Conservation (phyloP, 306 rosid genomes). For the Casuarina cunninghamiana region DNA sequence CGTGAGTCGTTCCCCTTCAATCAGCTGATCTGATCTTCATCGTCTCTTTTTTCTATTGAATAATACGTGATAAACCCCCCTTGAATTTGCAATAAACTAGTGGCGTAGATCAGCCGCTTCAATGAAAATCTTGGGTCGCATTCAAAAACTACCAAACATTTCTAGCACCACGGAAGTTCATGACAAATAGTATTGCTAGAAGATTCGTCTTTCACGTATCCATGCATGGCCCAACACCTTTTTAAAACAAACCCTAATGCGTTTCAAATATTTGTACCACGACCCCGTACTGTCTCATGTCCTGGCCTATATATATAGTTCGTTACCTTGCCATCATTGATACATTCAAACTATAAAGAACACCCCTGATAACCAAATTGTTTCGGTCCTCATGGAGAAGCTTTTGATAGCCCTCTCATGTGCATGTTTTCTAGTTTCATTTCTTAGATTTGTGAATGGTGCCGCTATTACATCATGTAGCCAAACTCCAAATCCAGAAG, state of each 20-base stretch:
- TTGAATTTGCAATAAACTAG: not conserved
- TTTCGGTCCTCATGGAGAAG: conserved; percentile 32
- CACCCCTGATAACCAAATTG: not conserved
- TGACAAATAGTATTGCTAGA: not conserved
- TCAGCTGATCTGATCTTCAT: not conserved
- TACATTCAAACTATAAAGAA: conserved; percentile 20
- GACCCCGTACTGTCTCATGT: conserved; percentile 24
- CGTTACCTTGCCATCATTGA: conserved; percentile 19
- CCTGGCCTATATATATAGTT: conserved; percentile 41
- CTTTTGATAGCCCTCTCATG: conserved; percentile 33
- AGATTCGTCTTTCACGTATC: not conserved
- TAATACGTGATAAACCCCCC: not conserved
- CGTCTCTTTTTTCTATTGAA: not conserved
- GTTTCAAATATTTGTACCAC: not conserved
- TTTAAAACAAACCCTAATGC: not conserved
- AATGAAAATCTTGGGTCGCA: not conserved
- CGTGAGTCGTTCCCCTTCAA: not conserved
- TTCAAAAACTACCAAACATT: not conserved
- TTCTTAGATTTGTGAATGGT: conserved; percentile 39
- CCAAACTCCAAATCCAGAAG: conserved; percentile 73
- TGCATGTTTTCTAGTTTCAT: conserved; percentile 27
- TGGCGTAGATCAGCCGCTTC: not conserved
- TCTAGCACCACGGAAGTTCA: not conserved
- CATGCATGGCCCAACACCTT: not conserved
- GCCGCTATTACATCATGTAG: conserved; percentile 44